Percentiles rank a stretch among this genome's conserved stretches.
These are phyloP conservation scores for Sporothrix sp. DNA, from an alignment of 2,329 filamentous ascomycete species.

Conservation along the genomic window DNA sequence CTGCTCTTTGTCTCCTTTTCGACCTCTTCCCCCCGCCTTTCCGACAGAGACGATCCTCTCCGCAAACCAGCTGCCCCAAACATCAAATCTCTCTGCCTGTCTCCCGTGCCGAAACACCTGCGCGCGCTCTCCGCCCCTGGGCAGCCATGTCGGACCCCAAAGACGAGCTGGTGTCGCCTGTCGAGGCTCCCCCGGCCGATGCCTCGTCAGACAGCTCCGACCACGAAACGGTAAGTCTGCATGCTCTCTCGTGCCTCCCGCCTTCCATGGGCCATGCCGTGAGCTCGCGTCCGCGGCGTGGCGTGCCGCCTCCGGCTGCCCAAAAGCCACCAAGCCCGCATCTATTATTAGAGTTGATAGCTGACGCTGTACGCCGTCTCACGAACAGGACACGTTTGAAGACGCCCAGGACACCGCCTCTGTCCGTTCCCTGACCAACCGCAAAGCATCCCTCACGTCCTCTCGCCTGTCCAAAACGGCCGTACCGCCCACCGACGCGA, in stretches of 20 bases:
- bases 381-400: constrained; percentile 65
- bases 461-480: constrained; percentile 20
- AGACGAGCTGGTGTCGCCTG: constrained; percentile 11
- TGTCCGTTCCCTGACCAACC: constrained; percentile 53
- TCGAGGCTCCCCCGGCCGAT: not conserved
- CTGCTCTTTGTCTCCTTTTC: not conserved
- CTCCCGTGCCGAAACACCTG: no score
- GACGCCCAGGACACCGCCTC: constrained; percentile 63
- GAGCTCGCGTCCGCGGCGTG: constrained; percentile 10
- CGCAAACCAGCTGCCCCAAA: no score
- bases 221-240: constrained; percentile 15
- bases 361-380: constrained; percentile 4
- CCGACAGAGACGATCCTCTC: no score
- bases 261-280: not conserved
- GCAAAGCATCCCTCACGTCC: constrained; percentile 29
- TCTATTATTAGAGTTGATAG: not conserved
- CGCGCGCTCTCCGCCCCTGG: not conserved
- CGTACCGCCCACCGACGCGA: constrained; percentile 17
- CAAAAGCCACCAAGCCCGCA: constrained; percentile 1
- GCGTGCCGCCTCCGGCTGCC: not conserved
- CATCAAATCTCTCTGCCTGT: no score
- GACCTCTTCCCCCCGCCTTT: not conserved
- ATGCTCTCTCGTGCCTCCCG: not conserved
- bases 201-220: constrained; percentile 11
- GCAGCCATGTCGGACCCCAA: constrained; percentile 14